Base-by-base conservation (phyloP, 2,329 filamentous ascomycete genomes). In the Mycosphaerella arachidis region DNA sequence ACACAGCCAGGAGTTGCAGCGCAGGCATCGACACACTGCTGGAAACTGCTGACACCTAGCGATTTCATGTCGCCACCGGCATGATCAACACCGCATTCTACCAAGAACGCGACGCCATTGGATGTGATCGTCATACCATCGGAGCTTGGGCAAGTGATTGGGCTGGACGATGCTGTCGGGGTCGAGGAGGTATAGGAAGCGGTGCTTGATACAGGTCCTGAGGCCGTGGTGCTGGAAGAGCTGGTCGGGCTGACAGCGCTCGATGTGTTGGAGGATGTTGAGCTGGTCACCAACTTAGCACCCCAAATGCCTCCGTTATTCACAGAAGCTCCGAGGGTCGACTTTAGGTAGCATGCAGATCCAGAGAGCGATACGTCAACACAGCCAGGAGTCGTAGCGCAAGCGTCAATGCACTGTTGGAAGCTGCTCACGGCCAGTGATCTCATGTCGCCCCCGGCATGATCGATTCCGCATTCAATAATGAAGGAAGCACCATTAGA, bases 271-370 rank as follows among this genome's bases (percentile, higher is more conserved):
- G 50, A 46, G 10, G 33, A 27, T 24, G 56, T 4, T 27, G 56
- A 48, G 5, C 37, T 13, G 16, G 62, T 55, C 30, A 70, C 57
- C 13, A 72, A 54, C 58, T 64, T 70, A 4, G 71, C 71, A 45
- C 71, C 71, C 57, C 58, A 63, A 48, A 73, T 46, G 16, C 16
- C 62, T 9, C 51, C 58, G 43, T 65, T 64, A 33, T 62, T 62
- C 16, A 68, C 40, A 6, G 63, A 51, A 18, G 55, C 45, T 7
- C 68, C 70, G 13, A 73, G 48, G 6, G 53, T 60, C n/a, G 57
- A 67, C 69, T 73, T 73, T 58, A 73, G 56, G 56, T 73, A 71
- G 58, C 69, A 72, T n/a, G 69, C 70, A 18, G 61, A 51, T 1
- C 71, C 72, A 6, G 66, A 68, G 7, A 71, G 60, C 9, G 66